Conservation (phyloP, 2,329 filamentous ascomycete genomes). For the Boeremia exigua region DNA sequence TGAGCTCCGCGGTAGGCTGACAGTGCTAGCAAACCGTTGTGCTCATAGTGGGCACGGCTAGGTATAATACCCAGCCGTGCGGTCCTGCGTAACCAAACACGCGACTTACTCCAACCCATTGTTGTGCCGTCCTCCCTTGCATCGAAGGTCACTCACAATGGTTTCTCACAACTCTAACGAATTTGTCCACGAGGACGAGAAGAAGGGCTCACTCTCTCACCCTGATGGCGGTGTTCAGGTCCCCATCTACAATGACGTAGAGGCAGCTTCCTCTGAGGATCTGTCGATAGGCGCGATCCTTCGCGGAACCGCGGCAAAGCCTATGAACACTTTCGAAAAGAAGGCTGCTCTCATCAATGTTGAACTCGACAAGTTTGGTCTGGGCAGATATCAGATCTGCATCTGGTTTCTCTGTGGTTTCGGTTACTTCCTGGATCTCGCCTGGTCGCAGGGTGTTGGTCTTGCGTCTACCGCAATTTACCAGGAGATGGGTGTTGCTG, state of each 20-base stretch:
- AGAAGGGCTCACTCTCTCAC: background rate
- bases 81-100: constrained; percentile 14
- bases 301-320: constrained; percentile 34
- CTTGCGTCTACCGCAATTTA: constrained; percentile 36
- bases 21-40: constrained; percentile 5
- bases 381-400: constrained; percentile 39
- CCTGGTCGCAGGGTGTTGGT: constrained; percentile 40
- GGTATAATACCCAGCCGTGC: constrained; percentile 16
- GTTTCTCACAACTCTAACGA: constrained; percentile 4
- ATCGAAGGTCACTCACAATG: constrained; percentile 10
- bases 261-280: constrained; percentile 29
- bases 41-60: background rate
- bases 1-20: constrained; percentile 8
- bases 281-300: constrained; percentile 35
- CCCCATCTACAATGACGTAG: constrained; percentile 37
- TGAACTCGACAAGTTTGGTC: constrained; percentile 40
- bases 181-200: constrained; percentile 13
- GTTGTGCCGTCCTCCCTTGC: constrained; percentile 11
- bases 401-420: constrained; percentile 43
- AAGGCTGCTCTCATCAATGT: constrained; percentile 41
- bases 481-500: constrained; percentile 37
- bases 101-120: constrained; percentile 7
- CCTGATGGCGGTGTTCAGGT: constrained; percentile 23
- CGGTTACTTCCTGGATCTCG: constrained; percentile 40
- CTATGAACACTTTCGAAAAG: constrained; percentile 37